Percentiles rank a stretch among this genome's conserved stretches.
These are phyloP conservation scores for Boechera retrofracta DNA, from an alignment of 345 rosid genomes.

Conservation along the genomic window DNA sequence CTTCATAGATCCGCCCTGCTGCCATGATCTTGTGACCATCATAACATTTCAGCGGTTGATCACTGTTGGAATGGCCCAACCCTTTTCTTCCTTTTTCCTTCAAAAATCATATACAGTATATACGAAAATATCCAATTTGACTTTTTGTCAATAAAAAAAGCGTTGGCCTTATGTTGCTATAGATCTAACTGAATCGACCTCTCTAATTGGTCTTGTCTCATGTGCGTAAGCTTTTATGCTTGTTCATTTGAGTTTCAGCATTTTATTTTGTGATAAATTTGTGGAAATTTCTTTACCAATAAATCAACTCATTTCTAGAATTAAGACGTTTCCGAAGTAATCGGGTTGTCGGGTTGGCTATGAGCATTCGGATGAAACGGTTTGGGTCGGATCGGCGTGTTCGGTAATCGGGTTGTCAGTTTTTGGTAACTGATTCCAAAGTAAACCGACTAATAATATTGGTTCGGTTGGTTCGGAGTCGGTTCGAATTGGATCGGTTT, in stretches of 20 bases:
- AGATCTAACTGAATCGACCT: constrained; percentile 2
- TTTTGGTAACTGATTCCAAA: too few relatives aligned
- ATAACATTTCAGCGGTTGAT: constrained; percentile 24
- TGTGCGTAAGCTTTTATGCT: not conserved
- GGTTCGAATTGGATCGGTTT: too few relatives aligned
- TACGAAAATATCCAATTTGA: not conserved
- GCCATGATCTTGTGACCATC: constrained; percentile 15
- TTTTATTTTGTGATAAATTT: not conserved
- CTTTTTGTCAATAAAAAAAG: constrained; percentile 11
- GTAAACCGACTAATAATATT: too few relatives aligned
- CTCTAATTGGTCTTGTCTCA: constrained; percentile 20
- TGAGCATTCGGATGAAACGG: too few relatives aligned
- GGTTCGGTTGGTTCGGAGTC: too few relatives aligned
- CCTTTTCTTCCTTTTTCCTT: not conserved
- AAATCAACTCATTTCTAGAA: not conserved
- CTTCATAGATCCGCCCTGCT: too few relatives aligned
- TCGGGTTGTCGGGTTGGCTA: too few relatives aligned
- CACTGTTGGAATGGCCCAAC: constrained; percentile 20
- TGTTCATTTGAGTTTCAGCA: not conserved
- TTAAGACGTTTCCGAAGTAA: too few relatives aligned
- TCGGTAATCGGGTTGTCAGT: too few relatives aligned
- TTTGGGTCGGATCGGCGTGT: too few relatives aligned
- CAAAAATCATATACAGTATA: too few relatives aligned
- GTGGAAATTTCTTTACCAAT: not conserved
- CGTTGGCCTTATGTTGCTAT: constrained; percentile 8